These are phyloP conservation scores for Omphalea diandra DNA, from an alignment of 441 rosid genomes.

Conservation along the genomic window DNA sequence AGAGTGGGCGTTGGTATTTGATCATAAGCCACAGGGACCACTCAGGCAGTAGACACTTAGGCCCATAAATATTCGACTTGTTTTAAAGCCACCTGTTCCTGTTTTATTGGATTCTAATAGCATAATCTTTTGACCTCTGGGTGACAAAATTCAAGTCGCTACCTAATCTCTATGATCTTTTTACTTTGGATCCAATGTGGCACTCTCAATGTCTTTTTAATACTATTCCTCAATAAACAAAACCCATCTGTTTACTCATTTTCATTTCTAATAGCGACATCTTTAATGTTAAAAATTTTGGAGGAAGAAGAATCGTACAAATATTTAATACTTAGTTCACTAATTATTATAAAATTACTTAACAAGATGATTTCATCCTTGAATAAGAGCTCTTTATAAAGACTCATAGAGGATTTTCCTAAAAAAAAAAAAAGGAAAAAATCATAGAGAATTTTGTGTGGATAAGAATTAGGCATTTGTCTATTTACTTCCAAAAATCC, in stretches of 20 bases:
- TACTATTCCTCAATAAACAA: too few species aligned
- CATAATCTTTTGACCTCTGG: not conserved
- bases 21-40: not conserved
- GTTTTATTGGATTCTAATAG: not conserved
- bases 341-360: too few species aligned
- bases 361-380: too few species aligned
- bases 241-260: not conserved
- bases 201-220: not conserved
- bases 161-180: not conserved
- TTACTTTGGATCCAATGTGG: not conserved
- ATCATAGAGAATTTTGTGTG: not conserved
- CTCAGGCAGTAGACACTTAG: not conserved
- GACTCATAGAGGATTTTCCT: too few species aligned
- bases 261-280: not conserved
- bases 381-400: too few species aligned
- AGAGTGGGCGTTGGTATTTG: too few species aligned
- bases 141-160: constrained; percentile 1
- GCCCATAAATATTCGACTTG: not conserved
- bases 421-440: too few species aligned
- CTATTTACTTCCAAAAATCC: too few species aligned
- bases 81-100: not conserved
- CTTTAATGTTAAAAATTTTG: too few species aligned
- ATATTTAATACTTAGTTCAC: too few species aligned
- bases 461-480: not conserved
- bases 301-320: too few species aligned